These are phyloP conservation scores for Elaphomyces granulatus DNA, from an alignment of 495 filamentous ascomycete species.

Conservation along the genomic window DNA sequence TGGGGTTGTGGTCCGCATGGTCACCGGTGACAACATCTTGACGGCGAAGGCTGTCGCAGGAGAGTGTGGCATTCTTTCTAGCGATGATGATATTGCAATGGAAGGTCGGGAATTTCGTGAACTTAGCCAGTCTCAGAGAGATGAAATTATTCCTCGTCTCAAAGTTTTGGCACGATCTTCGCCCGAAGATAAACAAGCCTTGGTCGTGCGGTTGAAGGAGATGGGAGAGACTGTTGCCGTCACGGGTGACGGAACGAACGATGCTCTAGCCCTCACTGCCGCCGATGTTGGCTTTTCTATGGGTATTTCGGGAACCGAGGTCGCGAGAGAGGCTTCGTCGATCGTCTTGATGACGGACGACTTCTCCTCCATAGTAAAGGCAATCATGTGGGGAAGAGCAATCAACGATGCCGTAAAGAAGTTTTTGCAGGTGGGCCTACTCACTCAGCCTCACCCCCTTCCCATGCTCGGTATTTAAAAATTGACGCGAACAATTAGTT, in stretches of 20 bases:
- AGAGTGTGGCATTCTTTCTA: slow-evolving; percentile 59
- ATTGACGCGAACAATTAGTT: slow-evolving; percentile 36
- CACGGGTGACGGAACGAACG: slow-evolving; percentile 67
- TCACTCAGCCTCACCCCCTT: neutral
- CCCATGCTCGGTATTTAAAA: no score
- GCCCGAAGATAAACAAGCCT: slow-evolving; percentile 52
- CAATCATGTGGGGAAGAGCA: slow-evolving; percentile 59
- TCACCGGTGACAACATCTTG: slow-evolving; percentile 63
- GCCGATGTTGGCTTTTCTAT: slow-evolving; percentile 68
- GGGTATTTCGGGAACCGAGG: slow-evolving; percentile 65
- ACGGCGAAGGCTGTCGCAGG: slow-evolving; percentile 64
- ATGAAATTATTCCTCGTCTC: slow-evolving; percentile 52
- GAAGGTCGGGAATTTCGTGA: slow-evolving; percentile 47
- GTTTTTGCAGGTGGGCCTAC: slow-evolving; percentile 34
- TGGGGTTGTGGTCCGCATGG: slow-evolving; percentile 68
- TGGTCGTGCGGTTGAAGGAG: slow-evolving; percentile 55
- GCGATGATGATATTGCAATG: slow-evolving; percentile 32
- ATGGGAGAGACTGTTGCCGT: slow-evolving; percentile 66
- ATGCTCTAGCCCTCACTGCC: slow-evolving; percentile 55
- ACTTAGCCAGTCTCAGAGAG: slow-evolving; percentile 39
- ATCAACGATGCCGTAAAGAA: slow-evolving; percentile 67
- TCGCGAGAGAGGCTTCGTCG: slow-evolving; percentile 64
- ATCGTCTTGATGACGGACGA: slow-evolving; percentile 73
- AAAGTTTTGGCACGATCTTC: slow-evolving; percentile 77
- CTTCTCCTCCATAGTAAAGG: slow-evolving; percentile 61